Base-by-base conservation (phyloP, 2,329 filamentous ascomycete genomes). In the Ascochyta koolunga region DNA sequence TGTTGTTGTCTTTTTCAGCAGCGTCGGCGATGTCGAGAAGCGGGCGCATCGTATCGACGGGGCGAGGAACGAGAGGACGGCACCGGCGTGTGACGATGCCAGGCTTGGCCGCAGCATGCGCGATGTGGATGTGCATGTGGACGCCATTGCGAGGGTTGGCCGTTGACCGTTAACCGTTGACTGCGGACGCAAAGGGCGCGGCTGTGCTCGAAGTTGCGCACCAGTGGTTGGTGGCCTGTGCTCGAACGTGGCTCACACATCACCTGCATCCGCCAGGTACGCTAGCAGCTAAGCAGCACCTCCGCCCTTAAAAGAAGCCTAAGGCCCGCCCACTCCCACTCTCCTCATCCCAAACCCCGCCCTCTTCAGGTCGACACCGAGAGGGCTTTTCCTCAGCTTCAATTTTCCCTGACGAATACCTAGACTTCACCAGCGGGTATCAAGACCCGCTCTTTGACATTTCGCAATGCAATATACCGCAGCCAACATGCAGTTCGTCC, bases 1-100 rank as follows among this genome's bases (percentile, higher is more conserved):
- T 87, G 80, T 91, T 97, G 78, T 85, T 86, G 79, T 97, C 93
- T 70, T 86, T 58, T 79, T 82, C 69, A 77, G 79, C 74, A 80
- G 77, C 62, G 65, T 80, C 64, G 77, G 79, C 59, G 74, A 78
- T 59, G 76, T 76, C 45, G 83, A 82, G 53, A 85, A 87, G 29
- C 59, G 59, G n/a, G 61, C 45, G 61, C 61, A 63, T 50, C 61
- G 63, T 48, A 62, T 45, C 7, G 68, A 63, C 8, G 70, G 67
- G 18, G 55, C 54, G 16, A 71, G 61, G 49, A 73, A 66, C 10
- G 65, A 59, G 59, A 69, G 56, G 18, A 70, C 48, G 18, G 60
- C 52, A 39, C 70, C 65, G 18, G 61, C 45, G 8, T 51, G 56
- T 10, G 50, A 57, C 13, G 61, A 52, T 25, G 56, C 43, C 25